Evolutionary conservation across 805 yeast genomes (phyloP), one percentile per base, ranked within the genome.

Genomic region (Danielia oregonensis): DNA sequence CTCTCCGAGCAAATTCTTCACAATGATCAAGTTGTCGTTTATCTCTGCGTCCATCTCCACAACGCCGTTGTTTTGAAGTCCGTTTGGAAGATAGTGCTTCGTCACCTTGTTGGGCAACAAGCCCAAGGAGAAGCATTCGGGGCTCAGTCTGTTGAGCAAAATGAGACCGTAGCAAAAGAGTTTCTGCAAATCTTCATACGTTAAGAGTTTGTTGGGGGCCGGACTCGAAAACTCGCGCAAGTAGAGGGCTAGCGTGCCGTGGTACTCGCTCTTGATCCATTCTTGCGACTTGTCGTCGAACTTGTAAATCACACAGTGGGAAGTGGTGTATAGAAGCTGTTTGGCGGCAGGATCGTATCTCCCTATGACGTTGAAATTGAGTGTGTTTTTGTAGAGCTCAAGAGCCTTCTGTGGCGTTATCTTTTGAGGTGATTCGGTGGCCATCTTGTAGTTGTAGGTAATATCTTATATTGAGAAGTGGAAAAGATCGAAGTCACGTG

Each of bases 281-380:
- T 79, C 84, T 43, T 74, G 78, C 19, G 60, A 59, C 6, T 59
- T 66, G 14, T 69, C 67, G 44, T 74, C 75, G 61, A 75, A 83
- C 51, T 78, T 74, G 56, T 82, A 84, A 12, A 82, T 67, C 21
- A 82, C 85, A 36, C 84, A 78, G 54, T 82, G 86, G 11, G 89
- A 78, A 2, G 89, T 75, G 33, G 79, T 74, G 49, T 76, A 81
- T 26, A 82, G 59, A 19, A 84, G 64, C 51, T 80, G 86, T 37
- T 81, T 77, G 31, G 82, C 76, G 43, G 70, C 68, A 0, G 89
- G 84, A 46, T 84, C 94, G 51, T 84, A 84, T 40, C 88, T 70
- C 16, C 83, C 80, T 19, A 84, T 80, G 33, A 84, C 89, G 52
- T 83, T 84, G 61, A 74, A 83, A 31, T 84, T 82, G 30, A 84